Evolutionary conservation across 768 basidiomycete genomes (phyloP), one percentile per base, ranked within the genome.

Genomic region (Psilocybe subaeruginosa): DNA sequence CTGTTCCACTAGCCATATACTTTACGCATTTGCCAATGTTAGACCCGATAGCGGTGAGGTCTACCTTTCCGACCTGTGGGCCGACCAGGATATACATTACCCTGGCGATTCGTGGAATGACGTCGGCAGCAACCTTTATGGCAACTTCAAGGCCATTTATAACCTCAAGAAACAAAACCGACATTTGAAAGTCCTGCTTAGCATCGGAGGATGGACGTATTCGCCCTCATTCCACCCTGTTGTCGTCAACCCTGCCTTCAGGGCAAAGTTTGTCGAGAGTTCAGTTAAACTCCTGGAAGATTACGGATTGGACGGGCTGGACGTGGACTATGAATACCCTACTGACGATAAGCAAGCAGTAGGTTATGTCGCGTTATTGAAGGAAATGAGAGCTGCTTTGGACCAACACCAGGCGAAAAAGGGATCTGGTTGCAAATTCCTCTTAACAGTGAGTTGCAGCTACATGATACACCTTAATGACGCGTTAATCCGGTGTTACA

Each of bases 31-130:
- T 67, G 97, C 93, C 17, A 93, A 99, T 66, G 74, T 99, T 67
- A 87, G 84, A 66, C 76, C 88, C 17, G 92, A 93, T 61, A 83
- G 88, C 0, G 97, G 97, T 43, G 92, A 93, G 69, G 96, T 98
- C 17, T 76, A 85, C 68, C 75, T 99, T 56, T 96, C 94, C 39
- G 97, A 99, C 68, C 73, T 80, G 2, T 99, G 97, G 97, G 90
- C 95, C 0, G 97, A 99, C 79, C 86, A 96, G 69, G 94, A 99
- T 72, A 99, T 99, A 49, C 97, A 99, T 72, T 96, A 97, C 72
- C 88, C 91, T 0, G 92, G 90, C 7, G 97, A 99, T 74, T 91
- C 90, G 3, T 99, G 97, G 97, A 91, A 95, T 66, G 97, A 99
- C 56, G 72, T 71, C 29, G 95, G 95, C 47, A 89, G 82, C 64